Evolutionary conservation across 2,329 filamentous ascomycete species (phyloP).

Genomic region (Botryotinia convoluta): DNA sequence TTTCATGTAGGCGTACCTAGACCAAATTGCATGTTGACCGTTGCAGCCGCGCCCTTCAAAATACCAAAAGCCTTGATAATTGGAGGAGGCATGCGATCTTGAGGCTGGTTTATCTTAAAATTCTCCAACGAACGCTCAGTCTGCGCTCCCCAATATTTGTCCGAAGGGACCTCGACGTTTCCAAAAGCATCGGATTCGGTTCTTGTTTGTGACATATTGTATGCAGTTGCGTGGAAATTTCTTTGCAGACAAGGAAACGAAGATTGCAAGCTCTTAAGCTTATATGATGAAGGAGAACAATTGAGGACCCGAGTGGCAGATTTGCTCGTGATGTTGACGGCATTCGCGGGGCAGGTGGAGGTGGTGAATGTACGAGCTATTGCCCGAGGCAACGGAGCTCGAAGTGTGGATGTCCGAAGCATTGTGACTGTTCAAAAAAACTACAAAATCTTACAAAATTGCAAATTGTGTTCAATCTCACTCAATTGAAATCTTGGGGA

Average conservation of each 20-base stretch:
- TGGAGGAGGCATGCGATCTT: constrained; percentile 95
- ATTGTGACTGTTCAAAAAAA: constrained; percentile 3
- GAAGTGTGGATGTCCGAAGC: constrained; percentile 19
- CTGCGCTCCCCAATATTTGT: constrained; percentile 99
- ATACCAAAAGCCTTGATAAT: constrained; percentile 94
- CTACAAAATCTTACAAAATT: constrained; percentile 5
- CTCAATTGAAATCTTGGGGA: constrained; percentile 16
- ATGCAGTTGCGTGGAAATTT: constrained; percentile 36
- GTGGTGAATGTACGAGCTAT: constrained; percentile 16
- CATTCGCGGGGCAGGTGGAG: constrained; percentile 13
- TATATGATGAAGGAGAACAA: constrained; percentile 20
- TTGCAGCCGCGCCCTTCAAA: constrained; percentile 92
- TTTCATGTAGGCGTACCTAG: constrained; percentile 57
- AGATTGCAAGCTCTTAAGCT: constrained; percentile 6
- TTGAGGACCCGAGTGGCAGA: constrained; percentile 18
- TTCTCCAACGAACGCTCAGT: constrained; percentile 95
- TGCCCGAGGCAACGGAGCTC: constrained; percentile 19
- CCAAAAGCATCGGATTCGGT: constrained; percentile 97
- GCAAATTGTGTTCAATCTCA: neutral
- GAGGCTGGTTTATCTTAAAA: constrained; percentile 99
- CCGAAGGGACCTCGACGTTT: constrained; percentile 84
- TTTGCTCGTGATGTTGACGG: constrained; percentile 14
- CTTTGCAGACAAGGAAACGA: constrained; percentile 28
- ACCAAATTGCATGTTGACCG: constrained; percentile 92
- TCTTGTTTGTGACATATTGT: constrained; percentile 55